Evolutionary conservation across 208 protist species (phyloP), one percentile per base, ranked within the genome.

Genomic region (Phytomonas sp.): DNA sequence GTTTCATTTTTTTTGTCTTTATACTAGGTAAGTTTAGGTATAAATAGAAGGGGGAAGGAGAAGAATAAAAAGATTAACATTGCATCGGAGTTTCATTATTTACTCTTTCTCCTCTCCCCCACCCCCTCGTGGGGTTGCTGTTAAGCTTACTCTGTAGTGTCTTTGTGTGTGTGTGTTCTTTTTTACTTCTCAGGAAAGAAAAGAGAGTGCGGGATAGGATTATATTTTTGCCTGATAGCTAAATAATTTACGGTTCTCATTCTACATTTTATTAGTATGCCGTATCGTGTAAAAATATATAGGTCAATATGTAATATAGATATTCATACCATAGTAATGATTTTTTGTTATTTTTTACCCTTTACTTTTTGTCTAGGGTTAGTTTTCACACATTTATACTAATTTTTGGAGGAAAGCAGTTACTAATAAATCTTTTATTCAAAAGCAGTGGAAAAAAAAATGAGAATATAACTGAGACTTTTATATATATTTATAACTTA

Each of bases 1-100:
- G 26, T 75, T 63, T 74, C 31, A n/a, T 69, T 74, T 69, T 74
- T 69, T 59, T 67, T 61, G 19, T 72, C 2, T 26, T 5, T 37
- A 45, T 31, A 67, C 6, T 29, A 32, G 31, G 12, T 68, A 33
- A 33, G 2, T 68, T 63, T 23, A 31, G 6, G 31, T 23, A 70
- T 26, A 70, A 14, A 29, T 52, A 67, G 14, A 31, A 63, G 29
- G 30, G 23, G 14, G 2, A 49, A 49, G 31, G 14, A 16, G 19
- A 49, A 49, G 40, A 3, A 49, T 49, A 49, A 49, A 49, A 49
- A 10, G 19, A 49, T 19, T 49, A 49, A 2, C 14, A 23, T 16
- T 49, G 40, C 6, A 49, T 16, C 42, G 1, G 33, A 63, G 37
- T 1, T 70, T 19, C 6, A 29, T 70, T 63, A 60, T 31, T 11